Conservation (phyloP, 306 rosid species). For the Cucumis melo region DNA sequence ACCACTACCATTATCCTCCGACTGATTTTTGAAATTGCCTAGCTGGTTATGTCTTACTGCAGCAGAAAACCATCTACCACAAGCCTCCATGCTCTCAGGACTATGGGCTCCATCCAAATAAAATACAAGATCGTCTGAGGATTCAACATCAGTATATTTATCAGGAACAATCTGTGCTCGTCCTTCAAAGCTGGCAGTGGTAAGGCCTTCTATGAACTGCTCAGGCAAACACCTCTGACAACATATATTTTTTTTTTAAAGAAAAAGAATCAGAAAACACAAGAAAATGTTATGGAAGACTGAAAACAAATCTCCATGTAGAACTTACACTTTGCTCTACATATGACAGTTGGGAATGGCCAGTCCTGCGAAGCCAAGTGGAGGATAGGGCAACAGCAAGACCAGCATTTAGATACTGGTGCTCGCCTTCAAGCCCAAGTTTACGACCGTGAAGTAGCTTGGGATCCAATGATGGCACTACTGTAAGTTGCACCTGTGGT, state of each 20-base stretch:
- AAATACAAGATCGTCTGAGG: conserved; percentile 47
- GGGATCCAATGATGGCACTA: conserved; percentile 48
- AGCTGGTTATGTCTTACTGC: conserved; percentile 35
- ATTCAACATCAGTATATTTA: conserved; percentile 24
- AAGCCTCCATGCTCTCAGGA: conserved; percentile 85
- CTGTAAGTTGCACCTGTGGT: conserved; percentile 59
- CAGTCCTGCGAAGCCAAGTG: conserved; percentile 74
- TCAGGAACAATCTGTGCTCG: conserved; percentile 88
- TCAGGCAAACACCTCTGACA: conserved; percentile 55
- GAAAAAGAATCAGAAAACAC: conserved; percentile 14
- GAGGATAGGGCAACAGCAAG: conserved; percentile 79
- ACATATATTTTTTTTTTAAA: not conserved
- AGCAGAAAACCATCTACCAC: conserved; percentile 81
- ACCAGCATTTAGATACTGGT: conserved; percentile 86
- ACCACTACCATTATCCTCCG: conserved; percentile 19
- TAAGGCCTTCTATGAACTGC: conserved; percentile 63
- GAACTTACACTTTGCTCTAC: conserved; percentile 49
- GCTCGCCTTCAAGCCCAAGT: conserved; percentile 94
- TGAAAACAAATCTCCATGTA: conserved; percentile 10
- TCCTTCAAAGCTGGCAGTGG: conserved; percentile 77
- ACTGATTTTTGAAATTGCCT: conserved; percentile 22
- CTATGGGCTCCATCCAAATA: conserved; percentile 96
- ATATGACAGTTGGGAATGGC: conserved; percentile 30
- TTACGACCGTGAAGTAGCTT: conserved; percentile 49
- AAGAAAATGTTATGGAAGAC: not conserved